Base-by-base conservation (phyloP, 78 protist genomes). In the Guillardia theta region DNA sequence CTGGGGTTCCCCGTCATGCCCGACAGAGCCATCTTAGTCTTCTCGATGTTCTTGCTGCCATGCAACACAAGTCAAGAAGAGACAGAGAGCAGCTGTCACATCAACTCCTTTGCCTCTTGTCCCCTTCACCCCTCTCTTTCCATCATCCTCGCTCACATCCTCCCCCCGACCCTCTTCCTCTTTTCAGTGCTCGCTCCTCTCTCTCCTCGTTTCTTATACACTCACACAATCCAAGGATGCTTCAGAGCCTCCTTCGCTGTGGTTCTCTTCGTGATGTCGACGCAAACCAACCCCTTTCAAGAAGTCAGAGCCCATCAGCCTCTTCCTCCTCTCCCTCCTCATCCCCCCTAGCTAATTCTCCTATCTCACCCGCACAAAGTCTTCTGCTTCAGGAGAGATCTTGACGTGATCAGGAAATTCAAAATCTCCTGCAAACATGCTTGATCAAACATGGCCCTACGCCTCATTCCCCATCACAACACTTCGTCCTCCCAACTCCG, bases 161-260 rank as follows among this genome's bases (percentile, higher is more conserved):
- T 24, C 21, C 70, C 70, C 70, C 70, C 70, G 70, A 24, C 70
- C 70, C 70, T 27, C 70, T 24, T 58, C 39, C 70, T 58, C 27
- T 30, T 58, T 58, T n/a, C n/a, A n/a, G n/a, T n/a, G n/a, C n/a
- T n/a, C n/a, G n/a, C n/a, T n/a, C n/a, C n/a, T n/a, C n/a, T n/a
- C n/a, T n/a, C n/a, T n/a, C n/a, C n/a, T n/a, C n/a, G n/a, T n/a
- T n/a, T n/a, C n/a, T n/a, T n/a, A n/a, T n/a, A n/a, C n/a, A n/a
- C n/a, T n/a, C n/a, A n/a, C n/a, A n/a, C n/a, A 30, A 70, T 70
- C 83, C 83, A 70, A 22, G 83, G 83, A 43, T 70, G 83, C n/a
- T 70, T 24, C 45, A 70, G 36, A 36, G 83, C 83, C 83, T 70
- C 45, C 41, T 36, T 43, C 41, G 83, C 83, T 43, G 83, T 70